These are phyloP conservation scores for Camelina hispida DNA, from an alignment of 345 rosid species.

Conservation along the genomic window DNA sequence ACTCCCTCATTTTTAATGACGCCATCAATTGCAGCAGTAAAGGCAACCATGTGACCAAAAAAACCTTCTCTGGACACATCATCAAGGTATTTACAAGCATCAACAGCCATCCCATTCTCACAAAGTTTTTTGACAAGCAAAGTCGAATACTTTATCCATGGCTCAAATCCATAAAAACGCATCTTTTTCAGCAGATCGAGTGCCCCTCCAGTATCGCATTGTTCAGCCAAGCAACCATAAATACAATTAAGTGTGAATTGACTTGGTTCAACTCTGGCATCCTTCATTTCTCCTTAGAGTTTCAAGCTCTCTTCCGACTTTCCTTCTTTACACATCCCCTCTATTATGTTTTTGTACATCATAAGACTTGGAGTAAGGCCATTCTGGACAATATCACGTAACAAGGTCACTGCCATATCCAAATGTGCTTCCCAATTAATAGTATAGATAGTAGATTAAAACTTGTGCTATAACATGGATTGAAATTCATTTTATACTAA, in stretches of 20 bases:
- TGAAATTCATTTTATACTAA: no score
- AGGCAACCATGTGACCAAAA: constrained; percentile 70
- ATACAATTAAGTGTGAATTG: constrained; percentile 70
- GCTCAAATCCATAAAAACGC: constrained; percentile 76
- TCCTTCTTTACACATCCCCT: constrained; percentile 66
- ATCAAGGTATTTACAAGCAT: constrained; percentile 69
- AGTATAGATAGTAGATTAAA: no score
- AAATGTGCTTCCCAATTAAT: no score
- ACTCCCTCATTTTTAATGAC: constrained; percentile 59
- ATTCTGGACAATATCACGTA: constrained; percentile 54
- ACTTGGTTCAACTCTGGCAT: constrained; percentile 63
- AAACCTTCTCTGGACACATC: constrained; percentile 76
- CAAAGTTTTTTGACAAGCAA: constrained; percentile 65
- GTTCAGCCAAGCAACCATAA: constrained; percentile 73
- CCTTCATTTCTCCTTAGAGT: constrained; percentile 66
- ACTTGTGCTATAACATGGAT: no score
- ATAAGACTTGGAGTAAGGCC: constrained; percentile 51
- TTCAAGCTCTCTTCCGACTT: constrained; percentile 66
- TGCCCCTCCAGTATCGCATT: constrained; percentile 63
- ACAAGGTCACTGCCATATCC: constrained; percentile 67
- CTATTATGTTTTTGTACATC: constrained; percentile 63
- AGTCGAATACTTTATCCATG: constrained; percentile 82
- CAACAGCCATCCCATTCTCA: constrained; percentile 55
- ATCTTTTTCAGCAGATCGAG: constrained; percentile 62
- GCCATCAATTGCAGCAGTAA: constrained; percentile 77